A percentile compares a stretch with the other conserved stretches of the same genome.
These are phyloP conservation scores for Parafenestella ontariensis DNA, from an alignment of 2,329 filamentous ascomycete species.

Conservation along the genomic window DNA sequence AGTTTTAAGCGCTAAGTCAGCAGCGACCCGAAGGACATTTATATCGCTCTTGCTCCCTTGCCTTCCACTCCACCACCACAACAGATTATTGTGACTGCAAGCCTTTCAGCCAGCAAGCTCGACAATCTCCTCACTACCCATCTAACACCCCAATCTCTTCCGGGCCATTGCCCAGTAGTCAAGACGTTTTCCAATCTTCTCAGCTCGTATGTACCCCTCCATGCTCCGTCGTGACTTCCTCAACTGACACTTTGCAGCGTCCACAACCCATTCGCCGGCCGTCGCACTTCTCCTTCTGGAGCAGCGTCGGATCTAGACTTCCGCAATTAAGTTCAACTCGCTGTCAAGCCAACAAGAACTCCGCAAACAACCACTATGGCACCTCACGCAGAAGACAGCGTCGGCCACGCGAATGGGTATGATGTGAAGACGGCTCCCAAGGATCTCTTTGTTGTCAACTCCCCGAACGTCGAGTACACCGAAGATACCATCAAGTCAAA, in stretches of 20 bases:
- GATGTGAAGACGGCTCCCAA: slow-evolving; percentile 53
- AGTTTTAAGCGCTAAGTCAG: slow-evolving; percentile 26
- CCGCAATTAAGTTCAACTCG: slow-evolving; percentile 42
- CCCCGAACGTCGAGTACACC: slow-evolving; percentile 91
- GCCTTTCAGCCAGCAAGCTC: slow-evolving; percentile 12
- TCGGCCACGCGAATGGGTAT: slow-evolving; percentile 63
- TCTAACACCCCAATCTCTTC: slow-evolving; percentile 27
- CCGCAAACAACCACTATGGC: slow-evolving; percentile 71
- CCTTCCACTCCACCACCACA: slow-evolving; percentile 14
- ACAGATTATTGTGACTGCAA: slow-evolving; percentile 9
- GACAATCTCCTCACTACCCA: slow-evolving; percentile 12
- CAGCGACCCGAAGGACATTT: slow-evolving; percentile 25
- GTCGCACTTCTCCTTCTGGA: slow-evolving; percentile 88
- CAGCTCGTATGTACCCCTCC: slow-evolving; percentile 77
- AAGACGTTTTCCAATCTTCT: slow-evolving; percentile 99
- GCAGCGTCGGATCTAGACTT: slow-evolving; percentile 70
- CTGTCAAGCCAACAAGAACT: slow-evolving; percentile 31
- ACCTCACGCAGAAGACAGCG: slow-evolving; percentile 81
- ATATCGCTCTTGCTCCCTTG: slow-evolving; percentile 18
- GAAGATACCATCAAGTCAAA: slow-evolving; percentile 87
- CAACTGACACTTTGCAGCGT: slow-evolving; percentile 62
- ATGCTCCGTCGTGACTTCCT: slow-evolving; percentile 6
- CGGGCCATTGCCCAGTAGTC: slow-evolving; percentile 65
- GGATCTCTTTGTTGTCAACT: slow-evolving; percentile 83
- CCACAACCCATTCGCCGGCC: slow-evolving; percentile 96